These are phyloP conservation scores for Claviceps arundinis DNA, from an alignment of 2,329 filamentous ascomycete species.

Conservation along the genomic window DNA sequence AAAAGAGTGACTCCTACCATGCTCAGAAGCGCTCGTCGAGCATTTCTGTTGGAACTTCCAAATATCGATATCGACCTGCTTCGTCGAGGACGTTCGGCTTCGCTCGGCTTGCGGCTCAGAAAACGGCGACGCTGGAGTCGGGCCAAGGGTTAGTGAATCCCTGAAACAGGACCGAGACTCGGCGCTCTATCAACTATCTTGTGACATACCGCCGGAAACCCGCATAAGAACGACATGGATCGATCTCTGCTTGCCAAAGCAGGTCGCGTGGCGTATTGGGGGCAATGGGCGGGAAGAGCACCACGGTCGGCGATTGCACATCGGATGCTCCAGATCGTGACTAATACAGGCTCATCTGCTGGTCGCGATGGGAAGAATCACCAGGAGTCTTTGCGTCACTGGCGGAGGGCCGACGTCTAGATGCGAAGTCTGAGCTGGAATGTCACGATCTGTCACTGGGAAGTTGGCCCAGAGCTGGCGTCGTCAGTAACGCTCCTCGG, in stretches of 20 bases:
- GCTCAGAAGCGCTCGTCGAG: conserved; percentile 16
- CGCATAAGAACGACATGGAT: conserved; percentile 12
- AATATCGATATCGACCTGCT: conserved; percentile 27
- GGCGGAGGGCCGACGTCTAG: background rate
- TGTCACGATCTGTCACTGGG: background rate
- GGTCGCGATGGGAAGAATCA: background rate
- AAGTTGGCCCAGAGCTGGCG: background rate
- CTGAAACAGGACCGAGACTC: background rate
- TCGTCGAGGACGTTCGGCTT: conserved; percentile 15
- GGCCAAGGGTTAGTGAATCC: conserved; percentile 3
- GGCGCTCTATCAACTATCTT: background rate
- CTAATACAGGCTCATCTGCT: background rate
- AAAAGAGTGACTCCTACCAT: conserved; percentile 22
- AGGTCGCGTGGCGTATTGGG: background rate
- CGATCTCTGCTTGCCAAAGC: background rate
- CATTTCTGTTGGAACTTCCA: conserved; percentile 20
- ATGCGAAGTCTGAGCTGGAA: background rate
- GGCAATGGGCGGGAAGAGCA: background rate
- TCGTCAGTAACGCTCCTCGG: background rate
- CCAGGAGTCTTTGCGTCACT: background rate
- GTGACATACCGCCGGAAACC: conserved; percentile 13
- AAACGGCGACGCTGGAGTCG: conserved; percentile 9
- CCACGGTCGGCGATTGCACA: background rate
- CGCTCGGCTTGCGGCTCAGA: conserved; percentile 4
- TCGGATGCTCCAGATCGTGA: background rate